These are phyloP conservation scores for Cladosporium colombiae DNA, from an alignment of 2,329 filamentous ascomycete species.

Conservation along the genomic window DNA sequence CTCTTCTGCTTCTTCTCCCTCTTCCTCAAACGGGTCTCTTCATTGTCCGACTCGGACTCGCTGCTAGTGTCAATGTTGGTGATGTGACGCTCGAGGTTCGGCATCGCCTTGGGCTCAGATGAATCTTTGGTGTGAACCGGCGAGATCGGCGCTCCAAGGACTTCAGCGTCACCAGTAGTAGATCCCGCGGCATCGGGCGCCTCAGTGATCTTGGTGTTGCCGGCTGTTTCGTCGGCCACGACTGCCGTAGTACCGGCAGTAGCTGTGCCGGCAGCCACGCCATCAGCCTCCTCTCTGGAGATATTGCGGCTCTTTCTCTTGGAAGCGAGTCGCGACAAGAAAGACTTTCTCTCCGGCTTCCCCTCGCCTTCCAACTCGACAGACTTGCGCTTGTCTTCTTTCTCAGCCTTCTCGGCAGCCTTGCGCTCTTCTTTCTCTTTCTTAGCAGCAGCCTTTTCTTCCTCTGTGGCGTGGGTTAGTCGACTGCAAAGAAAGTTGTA, in stretches of 20 bases:
- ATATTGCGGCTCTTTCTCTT: conserved; percentile 32
- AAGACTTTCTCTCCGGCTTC: conserved; percentile 18
- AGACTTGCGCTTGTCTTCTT: conserved; percentile 57
- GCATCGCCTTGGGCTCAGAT: conserved; percentile 22
- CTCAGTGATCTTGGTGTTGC: conserved; percentile 10
- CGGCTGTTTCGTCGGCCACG: conserved; percentile 18
- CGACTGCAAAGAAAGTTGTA: background rate
- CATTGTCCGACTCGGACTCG: conserved; percentile 19
- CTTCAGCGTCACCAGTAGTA: background rate
- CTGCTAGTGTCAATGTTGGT: conserved; percentile 33
- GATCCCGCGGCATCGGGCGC: background rate
- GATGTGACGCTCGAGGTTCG: conserved; percentile 37
- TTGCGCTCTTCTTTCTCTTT: conserved; percentile 53
- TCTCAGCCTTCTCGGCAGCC: conserved; percentile 47
- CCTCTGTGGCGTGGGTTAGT: conserved; percentile 48
- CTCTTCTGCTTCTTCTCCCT: conserved; percentile 23
- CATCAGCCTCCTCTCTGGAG: conserved; percentile 29
- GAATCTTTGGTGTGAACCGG: conserved; percentile 17
- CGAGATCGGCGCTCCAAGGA: conserved; percentile 6
- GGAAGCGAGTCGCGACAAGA: conserved; percentile 16
- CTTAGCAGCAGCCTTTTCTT: conserved; percentile 53
- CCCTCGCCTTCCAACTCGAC: conserved; percentile 32
- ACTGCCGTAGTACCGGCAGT: conserved; percentile 15
- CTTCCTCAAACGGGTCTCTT: conserved; percentile 23
- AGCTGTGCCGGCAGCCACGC: conserved; percentile 21